Percentiles rank a stretch among this genome's conserved stretches.
phyloP scores from a whole-genome alignment of 495 filamentous ascomycete species.

The Aspergillus kassunensis region DNA sequence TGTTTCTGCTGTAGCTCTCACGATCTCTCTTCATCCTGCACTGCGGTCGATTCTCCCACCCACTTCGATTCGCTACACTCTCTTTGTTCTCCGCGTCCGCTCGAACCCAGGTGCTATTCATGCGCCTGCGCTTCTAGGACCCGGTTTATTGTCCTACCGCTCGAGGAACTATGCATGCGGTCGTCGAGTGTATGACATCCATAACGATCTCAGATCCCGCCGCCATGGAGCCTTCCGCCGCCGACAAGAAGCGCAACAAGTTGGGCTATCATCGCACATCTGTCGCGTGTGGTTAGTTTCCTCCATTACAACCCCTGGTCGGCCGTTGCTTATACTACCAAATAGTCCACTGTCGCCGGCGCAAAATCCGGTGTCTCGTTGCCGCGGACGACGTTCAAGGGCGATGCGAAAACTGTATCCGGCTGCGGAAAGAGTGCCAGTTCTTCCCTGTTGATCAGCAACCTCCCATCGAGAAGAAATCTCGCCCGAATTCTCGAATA shows the following conservation, averaged over 20 bases:
- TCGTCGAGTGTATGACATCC: constrained; percentile 60
- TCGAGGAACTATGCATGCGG: constrained; percentile 39
- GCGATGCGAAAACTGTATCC: constrained; percentile 93
- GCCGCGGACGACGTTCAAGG: constrained; percentile 73
- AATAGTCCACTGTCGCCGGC: constrained; percentile 85
- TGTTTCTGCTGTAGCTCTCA: background rate
- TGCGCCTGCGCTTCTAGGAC: constrained; percentile 37
- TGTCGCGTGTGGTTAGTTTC: constrained; percentile 88
- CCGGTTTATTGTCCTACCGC: constrained; percentile 13
- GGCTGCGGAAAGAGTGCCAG: constrained; percentile 91
- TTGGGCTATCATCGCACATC: constrained; percentile 96
- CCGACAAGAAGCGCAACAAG: constrained; percentile 91
- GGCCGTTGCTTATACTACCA: constrained; percentile 12
- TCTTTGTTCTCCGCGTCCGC: constrained; percentile 15
- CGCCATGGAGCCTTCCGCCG: constrained; percentile 39
- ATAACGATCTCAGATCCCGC: constrained; percentile 60
- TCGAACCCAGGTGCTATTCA: constrained; percentile 28
- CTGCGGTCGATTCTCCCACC: constrained; percentile 14
- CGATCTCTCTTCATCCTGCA: constrained; percentile 1
- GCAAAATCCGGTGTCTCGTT: constrained; percentile 91
- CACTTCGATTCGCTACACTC: background rate
- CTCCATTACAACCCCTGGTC: background rate
- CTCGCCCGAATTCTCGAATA: constrained; percentile 42
- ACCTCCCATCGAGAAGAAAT: constrained; percentile 54
- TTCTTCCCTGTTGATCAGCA: constrained; percentile 92